A percentile compares a stretch with the other conserved stretches of the same genome.
These are phyloP conservation scores for Elongisporangium undulatum DNA, from an alignment of 352 stramenopile species.

Conservation along the genomic window DNA sequence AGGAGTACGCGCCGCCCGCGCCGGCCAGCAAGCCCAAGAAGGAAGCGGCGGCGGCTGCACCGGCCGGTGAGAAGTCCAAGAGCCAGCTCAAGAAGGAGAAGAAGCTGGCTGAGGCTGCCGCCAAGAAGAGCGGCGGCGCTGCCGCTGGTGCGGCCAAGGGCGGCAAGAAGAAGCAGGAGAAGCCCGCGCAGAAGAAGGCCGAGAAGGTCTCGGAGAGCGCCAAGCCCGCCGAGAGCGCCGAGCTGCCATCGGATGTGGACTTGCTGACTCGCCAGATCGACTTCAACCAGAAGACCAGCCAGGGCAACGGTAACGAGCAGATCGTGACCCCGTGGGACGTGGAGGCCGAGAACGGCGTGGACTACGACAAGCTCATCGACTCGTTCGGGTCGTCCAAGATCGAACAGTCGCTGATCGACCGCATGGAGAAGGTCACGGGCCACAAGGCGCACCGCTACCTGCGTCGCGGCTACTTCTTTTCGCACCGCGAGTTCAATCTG, in stretches of 20 bases:
- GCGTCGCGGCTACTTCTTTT: constrained; percentile 99
- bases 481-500: constrained; percentile 97
- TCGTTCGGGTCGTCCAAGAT: constrained; percentile 97
- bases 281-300: constrained; percentile 63
- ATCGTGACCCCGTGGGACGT: constrained; percentile 92
- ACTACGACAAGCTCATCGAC: constrained; percentile 99
- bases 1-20: constrained; percentile 55
- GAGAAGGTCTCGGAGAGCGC: constrained; percentile 68
- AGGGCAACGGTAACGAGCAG: constrained; percentile 55
- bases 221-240: constrained; percentile 54
- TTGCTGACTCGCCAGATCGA: constrained; percentile 67
- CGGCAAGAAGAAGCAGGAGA: constrained; percentile 18
- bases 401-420: constrained; percentile 88
- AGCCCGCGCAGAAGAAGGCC: constrained; percentile 38
- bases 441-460: constrained; percentile 96
- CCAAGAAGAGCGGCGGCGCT: constrained; percentile 36
- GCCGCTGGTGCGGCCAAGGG: constrained; percentile 14
- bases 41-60: constrained; percentile 3
- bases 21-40: constrained; percentile 36
- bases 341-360: constrained; percentile 94
- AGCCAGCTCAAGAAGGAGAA: constrained; percentile 88
- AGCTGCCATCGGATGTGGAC: constrained; percentile 49
- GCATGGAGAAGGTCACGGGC: constrained; percentile 95
- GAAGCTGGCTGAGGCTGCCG: constrained; percentile 68
- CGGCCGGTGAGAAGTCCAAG: constrained; percentile 55